Evolutionary conservation across 495 filamentous ascomycete genomes (phyloP), one percentile per base, ranked within the genome.

Genomic region (Penicillium bialowiezense): DNA sequence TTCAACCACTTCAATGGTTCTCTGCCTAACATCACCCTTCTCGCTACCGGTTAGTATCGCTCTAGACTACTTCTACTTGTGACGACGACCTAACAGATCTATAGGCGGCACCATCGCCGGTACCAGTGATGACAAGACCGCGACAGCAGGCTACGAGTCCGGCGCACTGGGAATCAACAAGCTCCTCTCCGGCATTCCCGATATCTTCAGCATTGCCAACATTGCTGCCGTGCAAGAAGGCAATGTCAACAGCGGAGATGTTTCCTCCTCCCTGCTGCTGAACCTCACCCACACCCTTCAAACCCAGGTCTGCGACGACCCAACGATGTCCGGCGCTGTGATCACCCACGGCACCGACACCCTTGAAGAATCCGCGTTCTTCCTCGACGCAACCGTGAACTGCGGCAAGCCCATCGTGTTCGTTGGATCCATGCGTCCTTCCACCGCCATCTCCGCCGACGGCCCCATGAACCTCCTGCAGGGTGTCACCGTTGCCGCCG

Each of bases 271-370:
- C 28, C 65, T 78, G 51, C 65, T 72, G 10, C 57, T 78, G 28
- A 68, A 67, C 42, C 52, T 76, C 37, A 63, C 70, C 33, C 61
- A 72, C 36, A 56, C 60, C 18, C 63, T 78, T 39, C 72, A 73
- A 54, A 48, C 41, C 7, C 64, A 66, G 40, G 64, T 76, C 50
- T 67, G 63, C 50, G 63, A 71, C 29, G 69, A 70, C 49, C 65
- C 69, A 13, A 63, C 64, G 37, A 70, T 70, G 54, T 56, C 67
- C 32, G 73, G 74, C 14, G 73, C 71, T 3, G 71, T 77, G 17
- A 57, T 78, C 42, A 77, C 75, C 41, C 75, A 78, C 54, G 74
- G 75, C 48, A 78, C 75, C 20, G 75, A 78, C 54, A 75, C 73
- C 0, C 60, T 77, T 18, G 74, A 78, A 45, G 75, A 78, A 56